Percentiles rank a stretch among this genome's conserved stretches.
These are phyloP conservation scores for Ormosia emarginata DNA, from an alignment of 306 rosid genomes.

Conservation along the genomic window DNA sequence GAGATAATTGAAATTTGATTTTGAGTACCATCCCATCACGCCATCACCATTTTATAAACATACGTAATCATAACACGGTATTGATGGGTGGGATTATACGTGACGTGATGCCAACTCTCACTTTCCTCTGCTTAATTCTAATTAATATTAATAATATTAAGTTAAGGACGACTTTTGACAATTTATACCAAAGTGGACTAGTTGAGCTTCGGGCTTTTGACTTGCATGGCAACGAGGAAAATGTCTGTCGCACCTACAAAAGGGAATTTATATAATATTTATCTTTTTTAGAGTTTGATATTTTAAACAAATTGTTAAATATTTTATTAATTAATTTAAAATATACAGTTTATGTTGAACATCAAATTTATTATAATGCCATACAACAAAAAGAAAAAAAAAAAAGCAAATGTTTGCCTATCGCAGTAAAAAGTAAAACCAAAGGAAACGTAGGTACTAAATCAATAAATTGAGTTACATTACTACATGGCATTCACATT, in stretches of 20 bases:
- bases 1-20: background rate
- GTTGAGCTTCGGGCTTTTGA: background rate
- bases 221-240: background rate
- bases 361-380: no score
- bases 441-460: no score
- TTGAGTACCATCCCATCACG: background rate
- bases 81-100: background rate
- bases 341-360: no score
- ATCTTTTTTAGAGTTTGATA: no score
- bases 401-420: no score
- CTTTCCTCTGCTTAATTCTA: background rate
- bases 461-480: no score
- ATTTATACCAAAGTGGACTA: background rate
- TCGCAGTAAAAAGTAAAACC: no score
- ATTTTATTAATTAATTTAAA: no score
- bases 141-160: background rate
- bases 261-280: no score
- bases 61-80: background rate
- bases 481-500: background rate
- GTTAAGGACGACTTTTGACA: background rate
- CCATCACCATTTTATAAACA: background rate
- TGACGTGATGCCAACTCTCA: constrained; percentile 12
- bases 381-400: no score
- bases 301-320: no score
- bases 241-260: background rate